A percentile compares a stretch with the other conserved stretches of the same genome.
Conservation (phyloP, 2,329 filamentous ascomycete species). For the Neofusicoccum ribis region DNA sequence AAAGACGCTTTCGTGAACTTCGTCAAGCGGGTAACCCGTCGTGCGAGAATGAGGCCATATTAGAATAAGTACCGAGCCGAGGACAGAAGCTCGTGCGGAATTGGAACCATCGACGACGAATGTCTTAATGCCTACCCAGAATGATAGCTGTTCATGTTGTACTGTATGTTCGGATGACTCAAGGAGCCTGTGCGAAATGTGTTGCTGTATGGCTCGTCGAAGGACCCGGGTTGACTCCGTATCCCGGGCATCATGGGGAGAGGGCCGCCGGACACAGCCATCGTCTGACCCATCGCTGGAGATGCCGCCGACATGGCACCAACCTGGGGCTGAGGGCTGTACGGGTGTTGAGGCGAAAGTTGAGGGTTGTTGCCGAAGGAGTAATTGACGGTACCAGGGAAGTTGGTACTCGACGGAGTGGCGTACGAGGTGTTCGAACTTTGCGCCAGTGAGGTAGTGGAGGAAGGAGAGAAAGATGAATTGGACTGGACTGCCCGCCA, state of each 20-base stretch:
- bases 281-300: slow-evolving; percentile 9
- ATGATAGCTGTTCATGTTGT: slow-evolving; percentile 11
- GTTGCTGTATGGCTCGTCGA: slow-evolving; percentile 15
- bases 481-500: slow-evolving; percentile 17
- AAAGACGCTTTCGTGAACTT: slow-evolving; percentile 13
- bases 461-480: slow-evolving; percentile 10
- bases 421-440: slow-evolving; percentile 13
- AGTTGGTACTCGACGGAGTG: slow-evolving; percentile 10
- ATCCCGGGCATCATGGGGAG: slow-evolving; percentile 16
- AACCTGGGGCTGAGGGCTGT: slow-evolving; percentile 12
- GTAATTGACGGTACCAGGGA: slow-evolving; percentile 16
- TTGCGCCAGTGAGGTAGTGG: slow-evolving; percentile 15
- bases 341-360: slow-evolving; percentile 9
- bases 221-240: not conserved
- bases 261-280: not conserved
- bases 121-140: not conserved
- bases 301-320: slow-evolving; percentile 14
- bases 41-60: slow-evolving; percentile 1
- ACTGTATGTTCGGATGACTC: slow-evolving; percentile 15
- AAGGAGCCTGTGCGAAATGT: slow-evolving; percentile 12
- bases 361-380: slow-evolving; percentile 14
- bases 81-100: not conserved
- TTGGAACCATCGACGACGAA: not conserved
- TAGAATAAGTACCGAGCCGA: not conserved
- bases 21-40: not conserved